Conservation (phyloP, 2,329 filamentous ascomycete species). For the Curvularia verruculosa region DNA sequence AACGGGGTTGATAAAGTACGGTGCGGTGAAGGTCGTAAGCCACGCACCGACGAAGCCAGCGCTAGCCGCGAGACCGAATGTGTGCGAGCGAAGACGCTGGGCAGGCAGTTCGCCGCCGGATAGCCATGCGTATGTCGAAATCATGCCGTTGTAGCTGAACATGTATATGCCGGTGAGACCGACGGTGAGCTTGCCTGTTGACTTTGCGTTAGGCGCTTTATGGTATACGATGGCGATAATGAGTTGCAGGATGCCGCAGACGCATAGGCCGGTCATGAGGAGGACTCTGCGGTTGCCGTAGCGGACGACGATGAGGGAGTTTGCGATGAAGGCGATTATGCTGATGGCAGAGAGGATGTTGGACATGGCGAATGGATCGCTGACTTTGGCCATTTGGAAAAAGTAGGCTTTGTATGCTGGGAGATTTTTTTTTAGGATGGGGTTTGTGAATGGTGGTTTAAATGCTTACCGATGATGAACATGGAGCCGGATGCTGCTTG, state of each 20-base stretch:
- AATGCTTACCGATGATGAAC: constrained; percentile 52
- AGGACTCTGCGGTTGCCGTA: constrained; percentile 62
- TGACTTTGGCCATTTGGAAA: constrained; percentile 64
- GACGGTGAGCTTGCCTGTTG: constrained; percentile 57
- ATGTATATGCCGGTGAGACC: constrained; percentile 62
- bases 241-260: constrained; percentile 62
- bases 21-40: constrained; percentile 64
- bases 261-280: constrained; percentile 57
- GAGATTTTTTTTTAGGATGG: neutral
- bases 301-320: constrained; percentile 59
- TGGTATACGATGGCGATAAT: constrained; percentile 61
- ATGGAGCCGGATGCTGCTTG: constrained; percentile 49
- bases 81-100: constrained; percentile 62
- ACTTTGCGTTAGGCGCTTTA: constrained; percentile 44
- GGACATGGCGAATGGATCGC: constrained; percentile 62
- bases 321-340: constrained; percentile 62
- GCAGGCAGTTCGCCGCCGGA: constrained; percentile 64
- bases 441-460: neutral
- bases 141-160: constrained; percentile 61
- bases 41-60: constrained; percentile 61
- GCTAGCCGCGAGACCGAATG: constrained; percentile 61
- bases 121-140: constrained; percentile 64
- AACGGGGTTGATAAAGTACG: constrained; percentile 64
- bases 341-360: constrained; percentile 62
- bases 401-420: constrained; percentile 59